phyloP scores from a whole-genome alignment of 805 yeast genomes.

The Metschnikowia dekortorum region DNA sequence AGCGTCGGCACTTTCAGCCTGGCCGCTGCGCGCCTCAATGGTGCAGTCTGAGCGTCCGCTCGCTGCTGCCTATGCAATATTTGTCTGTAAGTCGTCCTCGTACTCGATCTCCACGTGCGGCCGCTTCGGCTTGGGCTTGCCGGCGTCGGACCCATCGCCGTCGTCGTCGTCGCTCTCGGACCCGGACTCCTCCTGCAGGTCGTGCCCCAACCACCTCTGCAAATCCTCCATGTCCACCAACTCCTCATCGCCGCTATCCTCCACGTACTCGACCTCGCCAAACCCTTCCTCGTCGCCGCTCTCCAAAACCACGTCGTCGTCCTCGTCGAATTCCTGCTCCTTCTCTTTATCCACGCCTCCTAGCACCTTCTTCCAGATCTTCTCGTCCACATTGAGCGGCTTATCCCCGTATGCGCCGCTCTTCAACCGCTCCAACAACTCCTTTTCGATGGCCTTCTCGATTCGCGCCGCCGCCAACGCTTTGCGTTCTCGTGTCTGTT shows the following conservation, averaged over 20 bases:
- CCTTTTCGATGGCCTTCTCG: constrained; percentile 95
- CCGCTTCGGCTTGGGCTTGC: constrained; percentile 42
- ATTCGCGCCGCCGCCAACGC: constrained; percentile 95
- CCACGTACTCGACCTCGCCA: constrained; percentile 84
- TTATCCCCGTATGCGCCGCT: constrained; percentile 98
- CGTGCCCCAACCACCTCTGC: constrained; percentile 71
- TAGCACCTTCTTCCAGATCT: constrained; percentile 91
- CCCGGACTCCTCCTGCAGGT: constrained; percentile 27
- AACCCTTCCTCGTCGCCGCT: constrained; percentile 45
- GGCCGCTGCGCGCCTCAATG: neutral
- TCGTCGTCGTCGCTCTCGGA: constrained; percentile 27
- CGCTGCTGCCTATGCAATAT: constrained; percentile 23
- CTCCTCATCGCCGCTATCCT: constrained; percentile 84
- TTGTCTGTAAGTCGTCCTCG: constrained; percentile 58
- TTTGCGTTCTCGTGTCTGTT: constrained; percentile 90
- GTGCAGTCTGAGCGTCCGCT: neutral
- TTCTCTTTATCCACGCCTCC: constrained; percentile 55
- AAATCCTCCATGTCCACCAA: constrained; percentile 90
- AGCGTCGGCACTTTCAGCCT: neutral
- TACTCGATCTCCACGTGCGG: constrained; percentile 79
- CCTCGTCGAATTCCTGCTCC: constrained; percentile 55
- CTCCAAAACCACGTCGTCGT: constrained; percentile 47
- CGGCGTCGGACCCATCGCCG: constrained; percentile 31
- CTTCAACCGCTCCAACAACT: constrained; percentile 88
- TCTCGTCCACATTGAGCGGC: constrained; percentile 94